Conservation (phyloP, 805 yeast species). For the Saccharomycopsis babjevae region DNA sequence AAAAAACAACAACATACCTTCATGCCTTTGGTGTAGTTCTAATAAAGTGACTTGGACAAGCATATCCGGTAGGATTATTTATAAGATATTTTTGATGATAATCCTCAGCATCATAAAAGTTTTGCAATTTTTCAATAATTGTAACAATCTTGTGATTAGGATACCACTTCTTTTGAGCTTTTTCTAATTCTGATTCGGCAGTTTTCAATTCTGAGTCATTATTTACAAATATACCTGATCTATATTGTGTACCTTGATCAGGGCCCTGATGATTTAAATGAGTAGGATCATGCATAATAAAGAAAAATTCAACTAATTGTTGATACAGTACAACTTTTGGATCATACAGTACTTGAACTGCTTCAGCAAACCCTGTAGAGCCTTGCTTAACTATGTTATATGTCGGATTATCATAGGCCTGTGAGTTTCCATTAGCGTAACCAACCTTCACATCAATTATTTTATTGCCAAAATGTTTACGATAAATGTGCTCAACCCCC, state of each 20-base stretch:
- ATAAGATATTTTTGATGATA: conserved; percentile 80
- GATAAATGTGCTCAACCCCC: conserved; percentile 84
- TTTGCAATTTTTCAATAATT: conserved; percentile 50
- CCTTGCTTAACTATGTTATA: conserved; percentile 72
- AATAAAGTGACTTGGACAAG: conserved; percentile 80
- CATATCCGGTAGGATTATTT: conserved; percentile 78
- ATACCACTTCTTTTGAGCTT: conserved; percentile 66
- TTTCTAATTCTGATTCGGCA: conserved; percentile 38
- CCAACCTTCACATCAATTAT: conserved; percentile 78
- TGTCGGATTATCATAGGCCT: conserved; percentile 32
- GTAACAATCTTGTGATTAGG: conserved; percentile 61
- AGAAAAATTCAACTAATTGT: conserved; percentile 73
- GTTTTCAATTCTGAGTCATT: conserved; percentile 33
- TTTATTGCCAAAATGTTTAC: conserved; percentile 53
- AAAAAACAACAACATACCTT: neutral
- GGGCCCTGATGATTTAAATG: conserved; percentile 76
- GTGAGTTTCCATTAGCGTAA: conserved; percentile 66
- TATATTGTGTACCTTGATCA: conserved; percentile 82
- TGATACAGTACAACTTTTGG: conserved; percentile 50
- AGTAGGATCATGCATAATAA: conserved; percentile 92
- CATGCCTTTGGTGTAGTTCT: conserved; percentile 30
- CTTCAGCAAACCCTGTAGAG: conserved; percentile 70
- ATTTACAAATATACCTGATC: conserved; percentile 71
- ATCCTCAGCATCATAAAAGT: conserved; percentile 87
- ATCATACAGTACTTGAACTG: conserved; percentile 73